Evolutionary conservation across 768 basidiomycete species (phyloP), one percentile per base, ranked within the genome.

Genomic region (Neoboletus subvelutipes): DNA sequence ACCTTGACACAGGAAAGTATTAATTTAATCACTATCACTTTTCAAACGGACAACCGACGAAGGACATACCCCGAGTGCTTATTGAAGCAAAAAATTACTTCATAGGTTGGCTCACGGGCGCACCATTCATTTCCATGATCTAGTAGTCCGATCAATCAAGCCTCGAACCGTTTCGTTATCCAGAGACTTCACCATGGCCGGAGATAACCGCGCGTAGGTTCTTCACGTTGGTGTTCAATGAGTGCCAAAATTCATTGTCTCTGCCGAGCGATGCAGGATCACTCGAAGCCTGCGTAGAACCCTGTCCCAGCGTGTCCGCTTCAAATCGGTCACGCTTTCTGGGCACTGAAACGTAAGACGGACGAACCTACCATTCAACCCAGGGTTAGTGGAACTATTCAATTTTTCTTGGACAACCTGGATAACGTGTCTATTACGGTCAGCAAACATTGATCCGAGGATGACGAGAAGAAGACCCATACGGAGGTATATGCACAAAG

Each of bases 91-190:
- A 90, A 88, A 0, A 87, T 80, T 10, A 87, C 78, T 40, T 81
- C 73, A 58, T 83, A 83, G 4, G 76, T 78, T 2, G 80, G 79
- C 57, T 89, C 86, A 18, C 86, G 82, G 9, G 81, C 80, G 58
- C 89, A 91, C 89, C 89, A 91, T 67, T 90, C 87, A 56, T 90
- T 79, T 1, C 89, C 89, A 60, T 91, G 89, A 66, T 87, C 88
- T 87, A 59, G 60, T 34, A 28, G 22, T 40, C 17, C 13, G 18
- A 31, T 60, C 39, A 61, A 37, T 60, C 39, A 55, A 33, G 24
- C 51, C 1, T 26, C 22, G 55, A 7, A 24, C 24, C 5, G 12
- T n/a, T 13, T 26, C 22, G 40, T 41, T 4, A 13, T 40, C 33
- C 9, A 48, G 20, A 37, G 12, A 39, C 54, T 71, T 37, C 57